Percentiles rank a stretch among this genome's conserved stretches.
phyloP scores from a whole-genome alignment of 371 early-diverging fungal genomes.

The Fennellomyces sp. region DNA sequence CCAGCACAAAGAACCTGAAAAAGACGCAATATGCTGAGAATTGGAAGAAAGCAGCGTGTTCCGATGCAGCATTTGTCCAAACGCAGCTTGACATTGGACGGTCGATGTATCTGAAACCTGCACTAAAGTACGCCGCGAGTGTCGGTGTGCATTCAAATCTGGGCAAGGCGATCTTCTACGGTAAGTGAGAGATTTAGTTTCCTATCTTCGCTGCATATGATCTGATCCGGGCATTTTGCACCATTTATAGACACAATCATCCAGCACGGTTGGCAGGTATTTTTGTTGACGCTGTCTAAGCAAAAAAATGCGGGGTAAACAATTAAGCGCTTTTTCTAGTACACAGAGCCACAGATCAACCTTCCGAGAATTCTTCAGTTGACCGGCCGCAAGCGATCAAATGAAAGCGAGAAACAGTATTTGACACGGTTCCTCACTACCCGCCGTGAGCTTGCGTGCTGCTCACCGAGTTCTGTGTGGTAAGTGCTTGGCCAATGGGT shows the following conservation, averaged over 20 bases:
- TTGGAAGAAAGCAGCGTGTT: constrained; percentile 41
- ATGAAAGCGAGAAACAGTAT: constrained; percentile 36
- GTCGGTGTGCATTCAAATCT: constrained; percentile 41
- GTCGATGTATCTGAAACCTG: constrained; percentile 47
- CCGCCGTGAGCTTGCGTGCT: constrained; percentile 48
- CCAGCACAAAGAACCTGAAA: constrained; percentile 22
- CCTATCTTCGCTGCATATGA: too few species aligned
- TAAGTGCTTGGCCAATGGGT: constrained; percentile 12
- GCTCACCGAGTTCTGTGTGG: constrained; percentile 49
- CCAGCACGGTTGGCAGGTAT: constrained; percentile 57
- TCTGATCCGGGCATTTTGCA: too few species aligned
- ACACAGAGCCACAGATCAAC: constrained; percentile 47
- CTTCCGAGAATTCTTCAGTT: constrained; percentile 42
- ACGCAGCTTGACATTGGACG: constrained; percentile 46
- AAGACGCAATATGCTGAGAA: constrained; percentile 22
- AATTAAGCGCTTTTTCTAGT: constrained; percentile 20
- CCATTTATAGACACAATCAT: constrained; percentile 47
- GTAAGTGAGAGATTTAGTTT: constrained; percentile 15
- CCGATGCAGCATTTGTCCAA: constrained; percentile 38
- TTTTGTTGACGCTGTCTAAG: neutral
- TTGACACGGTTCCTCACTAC: constrained; percentile 44
- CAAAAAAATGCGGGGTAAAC: neutral
- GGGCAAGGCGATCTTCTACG: constrained; percentile 55
- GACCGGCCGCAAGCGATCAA: constrained; percentile 32
- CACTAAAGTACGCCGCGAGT: constrained; percentile 45